These are phyloP conservation scores for Kalmusia sp. DNA, from an alignment of 2,329 filamentous ascomycete genomes.

Conservation along the genomic window DNA sequence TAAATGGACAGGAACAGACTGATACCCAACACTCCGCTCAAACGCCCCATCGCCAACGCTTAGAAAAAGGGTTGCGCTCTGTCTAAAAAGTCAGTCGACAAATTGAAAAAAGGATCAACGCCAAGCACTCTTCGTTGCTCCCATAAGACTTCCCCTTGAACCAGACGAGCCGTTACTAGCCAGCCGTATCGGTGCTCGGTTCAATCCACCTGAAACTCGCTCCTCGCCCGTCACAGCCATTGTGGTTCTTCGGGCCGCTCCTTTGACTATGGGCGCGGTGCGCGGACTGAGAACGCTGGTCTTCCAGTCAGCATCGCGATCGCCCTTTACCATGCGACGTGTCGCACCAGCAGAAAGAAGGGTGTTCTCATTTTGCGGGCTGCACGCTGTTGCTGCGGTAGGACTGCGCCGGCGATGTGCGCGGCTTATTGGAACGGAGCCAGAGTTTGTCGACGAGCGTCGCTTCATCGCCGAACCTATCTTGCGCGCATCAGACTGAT, in stretches of 20 bases:
- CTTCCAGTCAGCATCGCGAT: slow-evolving; percentile 63
- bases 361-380: slow-evolving; percentile 63
- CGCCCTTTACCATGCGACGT: slow-evolving; percentile 69
- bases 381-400: slow-evolving; percentile 52
- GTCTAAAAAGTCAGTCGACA: slow-evolving; percentile 13
- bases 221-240: slow-evolving; percentile 42
- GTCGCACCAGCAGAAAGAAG: slow-evolving; percentile 72
- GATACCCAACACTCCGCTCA: not conserved
- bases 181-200: slow-evolving; percentile 41
- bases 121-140: slow-evolving; percentile 40
- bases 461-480: slow-evolving; percentile 65
- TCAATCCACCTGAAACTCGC: slow-evolving; percentile 28
- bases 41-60: slow-evolving; percentile 11
- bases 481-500: slow-evolving; percentile 59
- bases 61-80: slow-evolving; percentile 6
- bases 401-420: slow-evolving; percentile 64
- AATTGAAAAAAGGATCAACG: slow-evolving; percentile 27
- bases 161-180: slow-evolving; percentile 35
- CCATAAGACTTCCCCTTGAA: slow-evolving; percentile 39
- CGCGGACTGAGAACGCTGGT: slow-evolving; percentile 68
- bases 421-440: slow-evolving; percentile 46
- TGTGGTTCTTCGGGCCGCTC: slow-evolving; percentile 45
- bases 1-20: not conserved
- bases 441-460: slow-evolving; percentile 54
- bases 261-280: slow-evolving; percentile 65